phyloP scores from a whole-genome alignment of 768 basidiomycete species.

The Tulasnella sp. region DNA sequence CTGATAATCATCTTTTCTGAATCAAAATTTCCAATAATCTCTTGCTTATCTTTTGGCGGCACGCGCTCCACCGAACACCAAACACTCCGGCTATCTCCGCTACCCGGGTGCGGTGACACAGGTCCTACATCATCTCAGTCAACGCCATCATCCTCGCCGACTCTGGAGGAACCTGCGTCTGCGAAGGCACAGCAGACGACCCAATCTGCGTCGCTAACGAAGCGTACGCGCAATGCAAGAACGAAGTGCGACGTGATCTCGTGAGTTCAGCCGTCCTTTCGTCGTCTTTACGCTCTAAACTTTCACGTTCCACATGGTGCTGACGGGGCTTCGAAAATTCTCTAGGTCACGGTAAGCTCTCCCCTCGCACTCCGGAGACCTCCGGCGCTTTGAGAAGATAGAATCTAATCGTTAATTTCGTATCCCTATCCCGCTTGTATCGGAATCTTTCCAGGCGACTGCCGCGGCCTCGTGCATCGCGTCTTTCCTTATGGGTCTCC shows the following conservation, averaged over 20 bases:
- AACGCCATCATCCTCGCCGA: slow-evolving; percentile 70
- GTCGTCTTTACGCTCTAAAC: not conserved
- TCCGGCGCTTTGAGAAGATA: not conserved
- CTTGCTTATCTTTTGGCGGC: not conserved
- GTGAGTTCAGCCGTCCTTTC: slow-evolving; percentile 1
- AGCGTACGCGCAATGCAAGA: slow-evolving; percentile 24
- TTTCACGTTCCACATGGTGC: not conserved
- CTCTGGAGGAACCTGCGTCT: slow-evolving; percentile 73
- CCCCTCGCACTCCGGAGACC: not conserved
- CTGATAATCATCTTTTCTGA: too few relatives aligned
- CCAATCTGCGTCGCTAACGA: slow-evolving; percentile 22
- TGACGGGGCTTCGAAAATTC: not conserved
- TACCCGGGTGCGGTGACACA: slow-evolving; percentile 31
- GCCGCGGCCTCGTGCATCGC: slow-evolving; percentile 65
- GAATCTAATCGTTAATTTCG: not conserved
- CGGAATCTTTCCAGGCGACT: slow-evolving; percentile 44
- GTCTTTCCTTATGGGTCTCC: slow-evolving; percentile 68
- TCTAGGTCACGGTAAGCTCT: slow-evolving; percentile 25
- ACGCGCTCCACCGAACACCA: too few relatives aligned
- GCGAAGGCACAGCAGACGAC: slow-evolving; percentile 38
- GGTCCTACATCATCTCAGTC: slow-evolving; percentile 84
- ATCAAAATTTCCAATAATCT: not conserved
- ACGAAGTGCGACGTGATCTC: slow-evolving; percentile 50
- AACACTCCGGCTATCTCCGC: slow-evolving; percentile 8
- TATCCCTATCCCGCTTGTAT: not conserved